phyloP scores from a whole-genome alignment of 208 protist genomes.

The Acanthamoeba royreba region DNA sequence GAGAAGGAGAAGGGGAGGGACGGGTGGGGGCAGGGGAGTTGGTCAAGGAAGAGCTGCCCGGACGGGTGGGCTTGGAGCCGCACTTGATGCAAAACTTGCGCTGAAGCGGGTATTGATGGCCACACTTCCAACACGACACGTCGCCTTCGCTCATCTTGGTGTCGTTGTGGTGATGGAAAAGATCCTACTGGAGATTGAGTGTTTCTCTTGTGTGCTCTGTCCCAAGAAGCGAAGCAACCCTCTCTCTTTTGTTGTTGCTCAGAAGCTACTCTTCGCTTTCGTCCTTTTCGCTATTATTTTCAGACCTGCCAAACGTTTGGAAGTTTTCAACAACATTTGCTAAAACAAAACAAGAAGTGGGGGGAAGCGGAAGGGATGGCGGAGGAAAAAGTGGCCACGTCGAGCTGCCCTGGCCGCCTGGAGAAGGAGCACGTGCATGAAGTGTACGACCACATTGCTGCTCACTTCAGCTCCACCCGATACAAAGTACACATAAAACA shows the following conservation, averaged over 20 bases:
- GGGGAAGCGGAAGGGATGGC: neutral
- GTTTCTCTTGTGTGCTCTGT: no score
- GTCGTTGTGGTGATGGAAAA: neutral
- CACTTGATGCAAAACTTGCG: neutral
- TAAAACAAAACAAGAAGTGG: neutral
- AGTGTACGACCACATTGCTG: conserved; percentile 73
- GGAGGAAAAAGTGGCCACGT: neutral
- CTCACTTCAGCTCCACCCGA: conserved; percentile 69
- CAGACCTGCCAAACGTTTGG: no score
- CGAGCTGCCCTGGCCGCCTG: neutral
- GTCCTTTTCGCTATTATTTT: no score
- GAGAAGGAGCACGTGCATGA: conserved; percentile 65
- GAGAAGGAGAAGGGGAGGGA: neutral
- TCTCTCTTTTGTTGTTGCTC: no score
- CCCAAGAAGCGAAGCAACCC: no score
- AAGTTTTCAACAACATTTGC: neutral
- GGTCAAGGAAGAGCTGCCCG: neutral
- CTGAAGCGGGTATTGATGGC: neutral
- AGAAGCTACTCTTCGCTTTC: no score
- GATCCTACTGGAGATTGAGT: no score
- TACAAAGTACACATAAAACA: conserved; percentile 47
- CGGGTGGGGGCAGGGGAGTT: neutral
- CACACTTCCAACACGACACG: conserved; percentile 3
- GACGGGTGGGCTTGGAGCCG: neutral
- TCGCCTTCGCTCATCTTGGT: neutral